These are phyloP conservation scores for Moesziomyces aphidis DNA, from an alignment of 1,284 basidiomycete genomes.

Conservation along the genomic window DNA sequence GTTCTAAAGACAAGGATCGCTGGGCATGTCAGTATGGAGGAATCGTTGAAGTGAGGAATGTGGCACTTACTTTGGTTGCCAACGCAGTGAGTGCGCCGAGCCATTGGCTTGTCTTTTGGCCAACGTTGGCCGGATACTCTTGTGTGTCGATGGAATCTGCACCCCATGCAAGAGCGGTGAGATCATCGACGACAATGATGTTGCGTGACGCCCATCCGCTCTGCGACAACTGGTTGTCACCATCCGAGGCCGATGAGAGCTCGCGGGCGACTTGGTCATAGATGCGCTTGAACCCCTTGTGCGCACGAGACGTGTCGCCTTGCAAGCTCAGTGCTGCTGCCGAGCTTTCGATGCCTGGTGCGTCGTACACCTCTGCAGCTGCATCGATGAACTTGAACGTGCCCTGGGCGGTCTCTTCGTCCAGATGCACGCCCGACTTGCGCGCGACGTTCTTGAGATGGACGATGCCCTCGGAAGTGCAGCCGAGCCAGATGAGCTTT, in stretches of 20 bases:
- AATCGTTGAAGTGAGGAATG: neutral
- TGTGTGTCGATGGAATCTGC: conserved; percentile 15
- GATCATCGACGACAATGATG: conserved; percentile 43
- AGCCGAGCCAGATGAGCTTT: conserved; percentile 51
- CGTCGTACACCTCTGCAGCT: neutral
- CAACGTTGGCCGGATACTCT: conserved; percentile 7
- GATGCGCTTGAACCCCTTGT: conserved; percentile 6
- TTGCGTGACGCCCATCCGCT: conserved; percentile 18
- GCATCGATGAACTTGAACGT: conserved; percentile 41
- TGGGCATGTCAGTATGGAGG: no score
- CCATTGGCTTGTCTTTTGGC: conserved; percentile 29
- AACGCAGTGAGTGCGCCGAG: conserved; percentile 24
- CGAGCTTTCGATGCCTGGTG: neutral
- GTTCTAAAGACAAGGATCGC: conserved; percentile 1
- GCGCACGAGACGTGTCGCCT: neutral
- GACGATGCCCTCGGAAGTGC: conserved; percentile 32
- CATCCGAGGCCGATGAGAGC: conserved; percentile 1
- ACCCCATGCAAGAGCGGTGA: conserved; percentile 41
- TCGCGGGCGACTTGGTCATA: conserved; percentile 11
- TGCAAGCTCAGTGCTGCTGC: conserved; percentile 1
- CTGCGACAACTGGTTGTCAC: neutral
- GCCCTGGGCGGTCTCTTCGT: conserved; percentile 24
- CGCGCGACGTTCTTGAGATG: conserved; percentile 44
- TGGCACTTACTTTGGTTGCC: conserved; percentile 24
- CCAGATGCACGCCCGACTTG: conserved; percentile 43